Evolutionary conservation across 2,329 filamentous ascomycete genomes (phyloP), one percentile per base, ranked within the genome.

Genomic region (Hymenoscyphus repandus): DNA sequence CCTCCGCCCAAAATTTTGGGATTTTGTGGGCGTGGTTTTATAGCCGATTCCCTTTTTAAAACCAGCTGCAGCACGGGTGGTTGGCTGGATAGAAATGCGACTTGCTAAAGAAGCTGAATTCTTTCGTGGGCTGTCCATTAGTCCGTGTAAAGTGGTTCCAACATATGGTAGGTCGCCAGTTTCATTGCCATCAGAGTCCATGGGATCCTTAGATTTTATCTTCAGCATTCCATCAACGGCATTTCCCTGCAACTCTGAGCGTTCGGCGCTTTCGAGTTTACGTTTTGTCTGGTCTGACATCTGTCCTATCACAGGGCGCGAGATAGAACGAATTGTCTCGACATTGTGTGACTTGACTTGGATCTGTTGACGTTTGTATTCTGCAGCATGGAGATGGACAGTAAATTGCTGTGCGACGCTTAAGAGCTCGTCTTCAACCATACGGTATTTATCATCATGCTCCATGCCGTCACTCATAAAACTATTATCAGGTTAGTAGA

Each of bases 391-490:
- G 1, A 92, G 75, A 65, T 90, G 86, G 5, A 78, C 76, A 0
- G 88, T 92, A 67, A 88, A 92, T 2, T 74, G 70, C 47, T 81
- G 78, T 0, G 88, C 88, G 0, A 82, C 79, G 13, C 77, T 70
- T 17, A 85, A 70, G 56, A 93, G 81, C 58, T 92, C 88, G 60
- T 93, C 88, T 66, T 92, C 88, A 0, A 93, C 88, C 85, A 92
- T 91, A 61, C 87, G 83, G 67, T 81, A 92, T 49, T 70, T 71
- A 63, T 91, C 86, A 65, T 93, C 88, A n/a, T 75, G 68, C 3
- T 77, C 72, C n/a, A 78, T 66, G 2, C 82, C 83, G 42, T 81
- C 74, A 2, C 73, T 70, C 85, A 92, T 90, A 27, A 62, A 62
- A 9, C 64, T 66, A 17, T 33, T 10, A 7, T 1, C 6, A 27